Conservation (phyloP, 2,329 filamentous ascomycete genomes). For the Pseudopyricularia cyperi region DNA sequence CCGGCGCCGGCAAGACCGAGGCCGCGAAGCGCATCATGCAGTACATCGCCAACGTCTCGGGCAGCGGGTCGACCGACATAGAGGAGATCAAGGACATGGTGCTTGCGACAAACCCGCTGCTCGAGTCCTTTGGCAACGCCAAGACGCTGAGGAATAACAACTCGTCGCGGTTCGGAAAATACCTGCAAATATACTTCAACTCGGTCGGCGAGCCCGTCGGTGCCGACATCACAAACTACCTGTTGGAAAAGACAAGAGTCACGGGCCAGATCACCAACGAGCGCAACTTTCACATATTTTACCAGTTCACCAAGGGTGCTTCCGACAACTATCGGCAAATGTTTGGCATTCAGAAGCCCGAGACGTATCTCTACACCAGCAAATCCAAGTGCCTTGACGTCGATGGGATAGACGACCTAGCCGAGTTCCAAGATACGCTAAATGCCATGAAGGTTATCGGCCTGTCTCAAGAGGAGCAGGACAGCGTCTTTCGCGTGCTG, state of each 20-base stretch:
- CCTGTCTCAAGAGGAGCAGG: constrained; percentile 74
- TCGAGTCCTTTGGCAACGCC: constrained; percentile 96
- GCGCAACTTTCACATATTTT: constrained; percentile 98
- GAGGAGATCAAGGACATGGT: constrained; percentile 99
- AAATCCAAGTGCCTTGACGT: constrained; percentile 91
- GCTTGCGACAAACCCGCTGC: constrained; percentile 87
- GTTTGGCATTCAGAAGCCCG: constrained; percentile 85
- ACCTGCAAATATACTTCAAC: constrained; percentile 96
- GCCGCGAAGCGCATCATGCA: constrained; percentile 99
- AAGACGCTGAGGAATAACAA: constrained; percentile 99
- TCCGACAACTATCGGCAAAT: constrained; percentile 72
- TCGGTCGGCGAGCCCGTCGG: constrained; percentile 80
- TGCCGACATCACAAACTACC: constrained; percentile 95
- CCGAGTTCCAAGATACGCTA: constrained; percentile 80
- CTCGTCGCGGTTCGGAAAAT: constrained; percentile 96
- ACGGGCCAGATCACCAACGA: constrained; percentile 92
- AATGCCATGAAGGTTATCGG: constrained; percentile 95
- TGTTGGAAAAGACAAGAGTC: constrained; percentile 89
- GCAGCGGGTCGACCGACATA: constrained; percentile 71
- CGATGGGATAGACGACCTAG: constrained; percentile 79
- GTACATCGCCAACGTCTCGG: constrained; percentile 95
- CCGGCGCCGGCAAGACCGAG: constrained; percentile 95
- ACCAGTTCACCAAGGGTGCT: constrained; percentile 94
- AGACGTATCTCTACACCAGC: constrained; percentile 89
- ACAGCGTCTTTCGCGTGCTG: constrained; percentile 93